phyloP scores from a whole-genome alignment of 805 yeast species.

The Yamadazyma tumulicola region DNA sequence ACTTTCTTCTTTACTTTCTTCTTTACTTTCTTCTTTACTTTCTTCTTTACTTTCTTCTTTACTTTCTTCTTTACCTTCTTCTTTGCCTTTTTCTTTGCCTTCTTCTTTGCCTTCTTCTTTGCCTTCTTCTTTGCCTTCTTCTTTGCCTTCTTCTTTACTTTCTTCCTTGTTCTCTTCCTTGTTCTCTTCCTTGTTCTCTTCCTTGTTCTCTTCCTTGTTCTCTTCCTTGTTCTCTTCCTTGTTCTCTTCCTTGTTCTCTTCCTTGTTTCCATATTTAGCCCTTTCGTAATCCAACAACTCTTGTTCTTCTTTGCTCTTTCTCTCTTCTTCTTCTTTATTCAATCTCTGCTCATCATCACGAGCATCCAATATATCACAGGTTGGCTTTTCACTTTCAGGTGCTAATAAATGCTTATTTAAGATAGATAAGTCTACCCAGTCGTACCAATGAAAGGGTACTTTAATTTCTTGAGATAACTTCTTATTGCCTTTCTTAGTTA shows the following conservation, averaged over 20 bases:
- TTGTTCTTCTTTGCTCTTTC: constrained; percentile 8
- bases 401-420: constrained; percentile 31
- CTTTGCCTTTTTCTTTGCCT: constrained; percentile 11
- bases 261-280: constrained; percentile 8
- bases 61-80: constrained; percentile 9
- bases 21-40: neutral
- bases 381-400: constrained; percentile 26
- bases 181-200: constrained; percentile 9
- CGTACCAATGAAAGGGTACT: constrained; percentile 53
- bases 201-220: constrained; percentile 9
- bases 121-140: constrained; percentile 7
- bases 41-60: constrained; percentile 12
- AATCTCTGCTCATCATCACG: constrained; percentile 13
- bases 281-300: constrained; percentile 8
- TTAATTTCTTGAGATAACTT: too few relatives aligned
- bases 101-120: constrained; percentile 6
- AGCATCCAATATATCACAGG: constrained; percentile 44
- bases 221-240: constrained; percentile 8
- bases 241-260: constrained; percentile 10
- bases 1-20: constrained; percentile 2
- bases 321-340: constrained; percentile 12
- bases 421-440: constrained; percentile 48
- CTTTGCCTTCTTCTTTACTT: constrained; percentile 10
- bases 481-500: constrained; percentile 2
- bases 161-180: constrained; percentile 9